Evolutionary conservation across 164 flowering plant genomes (phyloP), one percentile per base, ranked within the genome.

Genomic region (Annona squamosa): DNA sequence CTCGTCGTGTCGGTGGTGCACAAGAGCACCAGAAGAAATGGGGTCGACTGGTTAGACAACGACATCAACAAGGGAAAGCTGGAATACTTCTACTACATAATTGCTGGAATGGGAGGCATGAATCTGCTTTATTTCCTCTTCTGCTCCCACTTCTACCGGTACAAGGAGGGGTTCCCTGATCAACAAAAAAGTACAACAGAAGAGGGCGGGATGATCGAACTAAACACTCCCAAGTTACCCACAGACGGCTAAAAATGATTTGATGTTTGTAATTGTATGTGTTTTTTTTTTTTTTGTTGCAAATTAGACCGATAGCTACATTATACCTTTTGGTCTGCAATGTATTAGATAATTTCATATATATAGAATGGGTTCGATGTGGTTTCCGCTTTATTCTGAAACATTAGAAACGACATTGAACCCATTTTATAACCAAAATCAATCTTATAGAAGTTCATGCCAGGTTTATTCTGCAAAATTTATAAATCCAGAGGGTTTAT

Each of bases 1-100:
- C 2, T 83, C 2, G 0, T 89, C 37, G 88, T 89, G 47, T 72
- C 72, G n/a, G 41, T 88, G 12, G 90, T 91, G 69, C 90, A 87
- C 71, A 44, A 63, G 1, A 70, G 63, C 19, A 88, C 90, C 2
- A 56, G 68, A 16, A 75, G 77, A 4, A 5, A 77, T 10, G 62
- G 67, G 0, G 83, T 81, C 5, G 75, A 83, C 61, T 88, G 91
- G 91, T 48, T 88, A 62, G 74, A 82, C 0, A 80, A 85, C 13
- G 82, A 87, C 74, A 81, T 87, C 1, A 87, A 87, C 71, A 59
- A 70, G 61, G 88, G 87, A 42, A 85, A 80, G 75, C 59, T 86
- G 65, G 85, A 85, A 46, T 82, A 82, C 73, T 84, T 69, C 64
- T 87, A 87, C 57, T 85, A 75, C 77, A 2, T 82, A 57, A 71